phyloP scores from a whole-genome alignment of 2,329 filamentous ascomycete species.

The Diaporthe australafricana region DNA sequence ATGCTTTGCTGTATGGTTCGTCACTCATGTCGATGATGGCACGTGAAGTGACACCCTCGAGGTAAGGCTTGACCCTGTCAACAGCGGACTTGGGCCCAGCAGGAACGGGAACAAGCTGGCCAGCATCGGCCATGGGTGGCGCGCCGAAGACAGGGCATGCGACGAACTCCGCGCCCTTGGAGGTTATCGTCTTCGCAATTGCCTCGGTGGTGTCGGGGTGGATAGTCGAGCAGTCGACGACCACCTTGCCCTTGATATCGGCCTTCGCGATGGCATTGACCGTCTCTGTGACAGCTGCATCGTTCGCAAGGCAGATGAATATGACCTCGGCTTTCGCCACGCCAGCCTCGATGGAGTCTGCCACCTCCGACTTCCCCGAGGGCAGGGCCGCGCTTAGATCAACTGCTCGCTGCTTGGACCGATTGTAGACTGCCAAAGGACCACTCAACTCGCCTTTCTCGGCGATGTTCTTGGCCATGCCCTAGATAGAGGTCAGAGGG shows the following conservation, averaged over 20 bases:
- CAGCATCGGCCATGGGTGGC: conserved; percentile 76
- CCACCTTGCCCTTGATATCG: conserved; percentile 76
- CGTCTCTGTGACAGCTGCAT: conserved; percentile 75
- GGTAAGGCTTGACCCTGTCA: conserved; percentile 75
- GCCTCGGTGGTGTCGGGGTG: conserved; percentile 83
- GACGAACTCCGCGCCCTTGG: conserved; percentile 77
- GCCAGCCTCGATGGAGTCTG: conserved; percentile 72
- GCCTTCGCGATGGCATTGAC: conserved; percentile 67
- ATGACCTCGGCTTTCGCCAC: conserved; percentile 79
- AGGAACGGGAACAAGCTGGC: conserved; percentile 78
- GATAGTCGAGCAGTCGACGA: conserved; percentile 90
- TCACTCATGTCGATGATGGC: conserved; percentile 77
- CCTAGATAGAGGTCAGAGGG: conserved; percentile 57
- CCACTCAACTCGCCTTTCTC: conserved; percentile 78
- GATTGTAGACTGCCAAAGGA: conserved; percentile 84
- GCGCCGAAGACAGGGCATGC: conserved; percentile 78
- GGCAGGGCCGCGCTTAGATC: conserved; percentile 73
- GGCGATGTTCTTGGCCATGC: conserved; percentile 86
- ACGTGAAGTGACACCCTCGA: conserved; percentile 77
- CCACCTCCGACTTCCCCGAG: conserved; percentile 71
- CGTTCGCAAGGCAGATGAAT: conserved; percentile 85
- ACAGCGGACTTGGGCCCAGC: conserved; percentile 73
- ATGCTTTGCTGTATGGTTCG: conserved; percentile 75
- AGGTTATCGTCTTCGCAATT: conserved; percentile 68
- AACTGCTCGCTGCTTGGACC: conserved; percentile 73